phyloP scores from a whole-genome alignment of 1,139 yeast genomes.

The Kurtzmaniella quercitrusa region DNA sequence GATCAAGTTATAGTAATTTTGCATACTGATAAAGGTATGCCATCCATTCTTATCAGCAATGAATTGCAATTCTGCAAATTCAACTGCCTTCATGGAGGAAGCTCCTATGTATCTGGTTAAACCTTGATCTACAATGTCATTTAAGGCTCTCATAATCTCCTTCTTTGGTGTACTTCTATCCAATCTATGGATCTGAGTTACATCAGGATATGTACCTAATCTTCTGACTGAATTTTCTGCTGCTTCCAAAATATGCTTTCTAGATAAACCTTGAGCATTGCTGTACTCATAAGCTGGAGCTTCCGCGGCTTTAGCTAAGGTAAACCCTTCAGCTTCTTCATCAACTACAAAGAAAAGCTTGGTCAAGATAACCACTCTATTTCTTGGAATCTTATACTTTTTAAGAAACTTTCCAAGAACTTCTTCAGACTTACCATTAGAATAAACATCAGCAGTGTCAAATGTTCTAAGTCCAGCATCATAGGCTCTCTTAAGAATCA shows the following conservation, averaged over 20 bases:
- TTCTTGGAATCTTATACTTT: conserved; percentile 21
- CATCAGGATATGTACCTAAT: conserved; percentile 50
- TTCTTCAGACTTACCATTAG: conserved; percentile 21
- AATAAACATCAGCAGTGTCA: conserved; percentile 46
- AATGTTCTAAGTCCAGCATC: conserved; percentile 48
- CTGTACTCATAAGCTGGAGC: conserved; percentile 11
- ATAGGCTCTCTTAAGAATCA: conserved; percentile 46
- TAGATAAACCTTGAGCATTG: conserved; percentile 38
- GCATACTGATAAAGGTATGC: conserved; percentile 58
- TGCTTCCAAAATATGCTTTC: conserved; percentile 54
- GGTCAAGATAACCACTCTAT: conserved; percentile 33
- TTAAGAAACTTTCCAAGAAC: conserved; percentile 21
- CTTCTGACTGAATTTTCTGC: conserved; percentile 44
- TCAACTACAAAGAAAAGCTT: conserved; percentile 23
- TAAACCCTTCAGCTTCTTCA: conserved; percentile 3
- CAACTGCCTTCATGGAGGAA: conserved; percentile 46
- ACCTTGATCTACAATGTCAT: conserved; percentile 48
- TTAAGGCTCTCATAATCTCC: conserved; percentile 53
- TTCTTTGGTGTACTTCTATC: conserved; percentile 40
- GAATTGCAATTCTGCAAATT: conserved; percentile 47
- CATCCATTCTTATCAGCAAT: conserved; percentile 49
- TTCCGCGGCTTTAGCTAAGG: conserved; percentile 9
- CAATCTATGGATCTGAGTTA: conserved; percentile 48
- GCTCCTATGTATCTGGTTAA: conserved; percentile 56
- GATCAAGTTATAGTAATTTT: conserved; percentile 50